Evolutionary conservation across 208 protist species (phyloP), one percentile per base, ranked within the genome.

Genomic region (Leishmania martiniquensis): DNA sequence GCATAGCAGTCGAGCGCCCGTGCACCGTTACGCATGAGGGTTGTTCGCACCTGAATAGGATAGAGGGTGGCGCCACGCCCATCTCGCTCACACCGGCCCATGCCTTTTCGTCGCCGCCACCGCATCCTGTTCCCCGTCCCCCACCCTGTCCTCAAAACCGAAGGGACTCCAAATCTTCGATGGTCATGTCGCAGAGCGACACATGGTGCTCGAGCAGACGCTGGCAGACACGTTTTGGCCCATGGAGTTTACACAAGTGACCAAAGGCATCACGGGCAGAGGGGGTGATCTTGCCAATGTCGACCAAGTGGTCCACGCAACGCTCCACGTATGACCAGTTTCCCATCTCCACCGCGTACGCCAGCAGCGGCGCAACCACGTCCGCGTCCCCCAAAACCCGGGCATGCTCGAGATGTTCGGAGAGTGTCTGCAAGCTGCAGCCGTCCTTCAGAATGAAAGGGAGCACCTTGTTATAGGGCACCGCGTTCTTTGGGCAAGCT

Each of bases 351-450:
- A 94, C 86, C 22, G 94, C 94, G 78, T 95, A 93, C 17, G 87
- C 59, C 22, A 97, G 84, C 63, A 97, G 82, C 66, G 94, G 94
- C 2, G 91, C 89, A 25, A 97, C 94, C 45, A 96, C 94, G 65
- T 97, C 94, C 0, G 85, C 89, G 78, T 97, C 94, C 44, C 92
- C 87, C 39, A 97, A 87, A 72, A 97, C 91, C 62, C 91, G 85
- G 4, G 92, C 94, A 69, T 93, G 91, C 82, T 97, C 94, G 15
- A 97, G 75, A 68, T 96, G 94, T 76, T 97, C 91, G 4, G 94
- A 94, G 17, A 97, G 85, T 49, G 72, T 80, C 77, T 95, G 89
- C 67, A 97, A 81, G 75, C 86, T 90, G 71, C 94, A 97, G 32
- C 94, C 94, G n/a, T 86, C 68, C 37, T 85, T 81, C 42, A 97